Conservation (phyloP, 306 rosid species). For the Prunus davidiana region DNA sequence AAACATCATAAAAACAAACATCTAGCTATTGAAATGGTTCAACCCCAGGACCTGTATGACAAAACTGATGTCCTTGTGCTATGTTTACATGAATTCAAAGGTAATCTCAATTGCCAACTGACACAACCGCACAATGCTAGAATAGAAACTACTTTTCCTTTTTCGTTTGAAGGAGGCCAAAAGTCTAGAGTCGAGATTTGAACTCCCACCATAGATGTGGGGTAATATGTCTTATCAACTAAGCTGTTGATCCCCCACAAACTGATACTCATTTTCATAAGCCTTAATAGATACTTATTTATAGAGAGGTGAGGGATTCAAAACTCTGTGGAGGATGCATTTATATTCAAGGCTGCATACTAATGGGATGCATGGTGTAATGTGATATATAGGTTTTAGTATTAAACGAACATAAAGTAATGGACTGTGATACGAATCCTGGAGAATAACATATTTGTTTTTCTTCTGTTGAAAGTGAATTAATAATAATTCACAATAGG, state of each 20-base stretch:
- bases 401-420: background rate
- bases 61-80: background rate
- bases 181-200: background rate
- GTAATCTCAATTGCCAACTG: background rate
- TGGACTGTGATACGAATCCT: background rate
- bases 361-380: background rate
- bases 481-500: background rate
- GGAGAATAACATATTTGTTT: background rate
- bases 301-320: background rate
- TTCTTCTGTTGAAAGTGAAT: background rate
- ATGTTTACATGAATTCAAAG: background rate
- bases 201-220: background rate
- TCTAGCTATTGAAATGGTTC: background rate
- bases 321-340: background rate
- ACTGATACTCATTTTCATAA: background rate
- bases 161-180: background rate
- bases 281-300: background rate
- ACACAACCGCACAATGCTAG: background rate
- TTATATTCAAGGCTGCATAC: background rate
- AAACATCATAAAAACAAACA: background rate
- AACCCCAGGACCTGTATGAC: background rate
- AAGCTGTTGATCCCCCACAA: background rate
- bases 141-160: background rate
- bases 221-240: background rate
- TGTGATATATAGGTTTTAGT: background rate